Evolutionary conservation across 768 basidiomycete genomes (phyloP).

Genomic region (Phylloporus sp.): DNA sequence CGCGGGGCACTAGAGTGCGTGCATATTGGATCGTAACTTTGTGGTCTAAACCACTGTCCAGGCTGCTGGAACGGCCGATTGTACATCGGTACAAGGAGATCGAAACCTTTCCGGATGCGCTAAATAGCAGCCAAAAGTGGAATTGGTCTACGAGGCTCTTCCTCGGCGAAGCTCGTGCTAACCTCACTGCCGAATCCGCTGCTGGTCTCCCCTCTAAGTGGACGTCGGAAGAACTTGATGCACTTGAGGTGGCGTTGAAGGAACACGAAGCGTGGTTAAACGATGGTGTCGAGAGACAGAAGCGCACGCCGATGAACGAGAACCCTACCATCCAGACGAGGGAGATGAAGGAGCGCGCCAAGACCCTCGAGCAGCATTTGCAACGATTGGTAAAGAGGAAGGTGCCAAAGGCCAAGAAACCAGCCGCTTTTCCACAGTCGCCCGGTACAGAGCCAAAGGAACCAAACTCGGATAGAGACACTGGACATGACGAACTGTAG

Average conservation of each 20-base stretch:
- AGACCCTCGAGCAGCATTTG: conserved; percentile 71
- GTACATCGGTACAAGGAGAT: conserved; percentile 87
- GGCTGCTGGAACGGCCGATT: conserved; percentile 74
- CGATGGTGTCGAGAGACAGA: conserved; percentile 79
- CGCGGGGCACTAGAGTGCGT: conserved; percentile 79
- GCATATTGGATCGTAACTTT: neutral
- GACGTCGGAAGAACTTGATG: conserved; percentile 81
- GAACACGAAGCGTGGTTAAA: conserved; percentile 84
- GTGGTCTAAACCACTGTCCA: conserved; percentile 27
- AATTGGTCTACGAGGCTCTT: conserved; percentile 87
- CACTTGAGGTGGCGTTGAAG: conserved; percentile 67
- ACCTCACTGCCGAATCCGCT: conserved; percentile 61
- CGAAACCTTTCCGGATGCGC: conserved; percentile 73
- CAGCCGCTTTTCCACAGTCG: conserved; percentile 20
- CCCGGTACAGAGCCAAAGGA: conserved; percentile 17
- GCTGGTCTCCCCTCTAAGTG: conserved; percentile 68
- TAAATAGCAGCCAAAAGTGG: conserved; percentile 83
- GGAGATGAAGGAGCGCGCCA: conserved; percentile 83
- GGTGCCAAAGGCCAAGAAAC: conserved; percentile 57
- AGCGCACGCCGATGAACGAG: conserved; percentile 62
- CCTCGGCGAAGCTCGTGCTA: conserved; percentile 70
- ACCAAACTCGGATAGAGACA: conserved; percentile 14
- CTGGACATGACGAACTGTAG: conserved; percentile 31
- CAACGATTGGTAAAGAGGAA: conserved; percentile 65
- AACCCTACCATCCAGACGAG: conserved; percentile 82